Conservation (phyloP, 2,329 filamentous ascomycete genomes). For the Chaetomium strumarium region DNA sequence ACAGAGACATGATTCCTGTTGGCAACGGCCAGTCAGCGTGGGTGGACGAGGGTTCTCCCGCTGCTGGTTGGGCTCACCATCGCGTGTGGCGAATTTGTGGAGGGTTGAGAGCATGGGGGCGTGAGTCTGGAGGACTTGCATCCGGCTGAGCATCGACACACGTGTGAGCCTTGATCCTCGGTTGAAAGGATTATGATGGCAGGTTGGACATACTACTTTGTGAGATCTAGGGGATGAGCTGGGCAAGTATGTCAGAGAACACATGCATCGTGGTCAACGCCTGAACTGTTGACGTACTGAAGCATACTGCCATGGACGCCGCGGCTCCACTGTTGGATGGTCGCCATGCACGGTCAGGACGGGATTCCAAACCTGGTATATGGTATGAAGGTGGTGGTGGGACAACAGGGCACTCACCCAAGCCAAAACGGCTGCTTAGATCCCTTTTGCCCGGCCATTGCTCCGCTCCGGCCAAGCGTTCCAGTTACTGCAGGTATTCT, state of each 20-base stretch:
- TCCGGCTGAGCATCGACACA: conserved; percentile 12
- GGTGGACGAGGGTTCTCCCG: background rate
- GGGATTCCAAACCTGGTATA: background rate
- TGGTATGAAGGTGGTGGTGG: background rate
- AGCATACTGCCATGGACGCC: conserved; percentile 24
- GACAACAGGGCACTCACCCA: conserved; percentile 14
- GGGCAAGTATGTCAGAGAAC: conserved; percentile 3
- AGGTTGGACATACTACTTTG: conserved; percentile 19
- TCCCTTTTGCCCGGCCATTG: conserved; percentile 15
- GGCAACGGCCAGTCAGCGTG: background rate
- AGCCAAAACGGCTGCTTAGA: conserved; percentile 23
- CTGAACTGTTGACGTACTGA: conserved; percentile 17
- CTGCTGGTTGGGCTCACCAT: conserved; percentile 8
- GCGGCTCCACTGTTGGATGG: conserved; percentile 19
- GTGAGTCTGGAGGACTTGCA: conserved; percentile 22
- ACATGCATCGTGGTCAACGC: background rate
- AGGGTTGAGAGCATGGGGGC: conserved; percentile 21
- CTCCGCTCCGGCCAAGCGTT: conserved; percentile 6
- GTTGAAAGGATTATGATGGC: background rate
- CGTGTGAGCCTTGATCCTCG: background rate
- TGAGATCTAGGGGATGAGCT: conserved; percentile 23
- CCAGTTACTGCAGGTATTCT: background rate
- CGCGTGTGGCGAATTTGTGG: conserved; percentile 19
- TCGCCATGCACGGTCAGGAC: background rate
- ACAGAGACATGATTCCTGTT: conserved; percentile 19